Conservation (phyloP, 208 protist genomes). For the Leishmania martiniquensis region DNA sequence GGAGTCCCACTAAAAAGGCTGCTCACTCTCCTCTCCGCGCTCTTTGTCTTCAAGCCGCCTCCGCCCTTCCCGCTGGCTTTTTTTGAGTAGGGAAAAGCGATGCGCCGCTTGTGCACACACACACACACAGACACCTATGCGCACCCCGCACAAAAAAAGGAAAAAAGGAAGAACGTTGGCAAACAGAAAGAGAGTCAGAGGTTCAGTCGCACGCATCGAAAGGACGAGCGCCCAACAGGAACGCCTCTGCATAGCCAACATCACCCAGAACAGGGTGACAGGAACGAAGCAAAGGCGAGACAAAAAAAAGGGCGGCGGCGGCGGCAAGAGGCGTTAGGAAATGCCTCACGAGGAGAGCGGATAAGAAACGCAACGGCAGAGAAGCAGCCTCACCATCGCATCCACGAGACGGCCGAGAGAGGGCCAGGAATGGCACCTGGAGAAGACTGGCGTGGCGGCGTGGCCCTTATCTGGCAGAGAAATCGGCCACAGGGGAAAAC, state of each 20-base stretch:
- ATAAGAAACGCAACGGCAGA: neutral
- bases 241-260: too few relatives aligned
- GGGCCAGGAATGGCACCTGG: neutral
- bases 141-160: neutral
- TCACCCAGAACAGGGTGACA: too few relatives aligned
- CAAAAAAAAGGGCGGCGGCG: too few relatives aligned
- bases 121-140: too few relatives aligned
- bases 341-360: too few relatives aligned
- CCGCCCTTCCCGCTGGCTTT: too few relatives aligned
- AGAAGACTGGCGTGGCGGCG: neutral
- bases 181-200: neutral
- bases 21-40: too few relatives aligned
- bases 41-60: too few relatives aligned
- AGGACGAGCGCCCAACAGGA: neutral
- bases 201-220: neutral
- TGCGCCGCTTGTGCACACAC: too few relatives aligned
- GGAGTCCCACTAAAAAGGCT: too few relatives aligned
- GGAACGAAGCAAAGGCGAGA: neutral
- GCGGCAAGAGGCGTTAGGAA: too few relatives aligned
- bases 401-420: neutral
- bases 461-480: neutral
- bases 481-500: neutral
- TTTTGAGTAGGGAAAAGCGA: too few relatives aligned
- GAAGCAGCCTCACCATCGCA: neutral
- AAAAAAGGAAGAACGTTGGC: neutral